phyloP scores from a whole-genome alignment of 345 rosid genomes.

The Erysimum cheiranthoides region DNA sequence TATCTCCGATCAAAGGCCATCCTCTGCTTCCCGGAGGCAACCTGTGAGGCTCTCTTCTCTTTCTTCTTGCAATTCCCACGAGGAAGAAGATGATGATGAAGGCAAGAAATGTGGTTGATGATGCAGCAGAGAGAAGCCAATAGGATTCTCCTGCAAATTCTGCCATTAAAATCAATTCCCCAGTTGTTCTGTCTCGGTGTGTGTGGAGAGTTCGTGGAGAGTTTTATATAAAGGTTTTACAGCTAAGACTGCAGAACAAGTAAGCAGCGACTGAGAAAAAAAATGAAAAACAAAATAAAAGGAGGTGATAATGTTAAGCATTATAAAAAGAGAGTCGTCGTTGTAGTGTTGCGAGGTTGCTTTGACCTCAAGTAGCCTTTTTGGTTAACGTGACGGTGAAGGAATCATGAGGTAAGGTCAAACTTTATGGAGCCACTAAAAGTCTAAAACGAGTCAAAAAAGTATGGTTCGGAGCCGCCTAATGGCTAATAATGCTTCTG shows the following conservation, averaged over 20 bases:
- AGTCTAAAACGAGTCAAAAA: constrained; percentile 45
- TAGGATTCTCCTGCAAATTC: constrained; percentile 26
- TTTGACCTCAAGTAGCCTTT: constrained; percentile 50
- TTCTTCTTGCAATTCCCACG: not conserved
- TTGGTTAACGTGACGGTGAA: constrained; percentile 46
- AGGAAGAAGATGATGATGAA: constrained; percentile 31
- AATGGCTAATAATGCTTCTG: constrained; percentile 18
- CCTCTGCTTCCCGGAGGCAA: constrained; percentile 80
- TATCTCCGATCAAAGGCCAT: constrained; percentile 81
- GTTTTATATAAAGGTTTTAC: constrained; percentile 36
- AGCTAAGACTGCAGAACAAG: constrained; percentile 47
- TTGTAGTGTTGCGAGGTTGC: constrained; percentile 45
- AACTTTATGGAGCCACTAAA: constrained; percentile 52
- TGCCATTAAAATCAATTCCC: constrained; percentile 34
- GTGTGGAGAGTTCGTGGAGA: constrained; percentile 49
- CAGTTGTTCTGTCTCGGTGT: constrained; percentile 30
- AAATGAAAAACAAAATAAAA: not conserved
- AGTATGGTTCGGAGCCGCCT: constrained; percentile 24
- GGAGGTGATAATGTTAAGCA: constrained; percentile 40
- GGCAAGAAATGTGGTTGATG: constrained; percentile 36
- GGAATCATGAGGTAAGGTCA: constrained; percentile 39
- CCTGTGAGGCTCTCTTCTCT: constrained; percentile 21
- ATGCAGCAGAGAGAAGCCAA: constrained; percentile 33
- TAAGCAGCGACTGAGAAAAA: constrained; percentile 36
- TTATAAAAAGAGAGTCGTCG: constrained; percentile 39